Base-by-base conservation (phyloP, 768 basidiomycete species). In the Serendipita indica region DNA sequence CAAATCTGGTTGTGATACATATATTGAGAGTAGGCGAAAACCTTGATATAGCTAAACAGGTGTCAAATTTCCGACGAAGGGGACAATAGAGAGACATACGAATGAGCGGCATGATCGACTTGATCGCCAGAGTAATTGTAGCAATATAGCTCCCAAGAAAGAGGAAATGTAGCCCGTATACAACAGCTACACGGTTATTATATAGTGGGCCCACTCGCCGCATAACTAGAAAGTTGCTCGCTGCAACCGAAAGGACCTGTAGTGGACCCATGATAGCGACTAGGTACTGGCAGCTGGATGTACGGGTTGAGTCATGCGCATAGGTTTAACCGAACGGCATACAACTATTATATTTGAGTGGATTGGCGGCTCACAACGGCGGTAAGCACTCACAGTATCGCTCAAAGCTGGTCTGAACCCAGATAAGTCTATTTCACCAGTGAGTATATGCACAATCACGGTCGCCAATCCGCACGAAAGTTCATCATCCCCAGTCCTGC, bases 151-250 rank as follows among this genome's bases (percentile, higher is more conserved):
- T 27, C 3, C 16, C 7, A 16, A 54, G 30, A 28, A 54, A 54
- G 10, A 54, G 22, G 16, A 54, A 30, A 27, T 54, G 49, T 27
- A 30, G 20, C 3, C 49, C 49, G 22, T 54, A 54, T 6, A 54
- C 49, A 13, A 54, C 49, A 10, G n/a, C n/a, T 7, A 16, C 16
- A 7, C 22, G 20, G n/a, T 54, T 54, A 7, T 28, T 28, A 30
- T 54, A 54, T 22, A 54, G 30, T 22, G 49, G 49, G 2, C 49
- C 49, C 4, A 54, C 49, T 54, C 49, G 20, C 30, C 49, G 12
- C 49, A 54, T 54, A 16, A 54, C 10, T 1, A 54, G 49, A 54
- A 54, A 54, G 22, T 54, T 54, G 30, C 49, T 54, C 4, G 30
- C 16, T 1, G 49, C 20, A 7, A 54, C 30, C 10, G 30, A 18